Percentiles rank a stretch among this genome's conserved stretches.
These are phyloP conservation scores for Chrysoporthe puriensis DNA, from an alignment of 2,329 filamentous ascomycete genomes.

Conservation along the genomic window DNA sequence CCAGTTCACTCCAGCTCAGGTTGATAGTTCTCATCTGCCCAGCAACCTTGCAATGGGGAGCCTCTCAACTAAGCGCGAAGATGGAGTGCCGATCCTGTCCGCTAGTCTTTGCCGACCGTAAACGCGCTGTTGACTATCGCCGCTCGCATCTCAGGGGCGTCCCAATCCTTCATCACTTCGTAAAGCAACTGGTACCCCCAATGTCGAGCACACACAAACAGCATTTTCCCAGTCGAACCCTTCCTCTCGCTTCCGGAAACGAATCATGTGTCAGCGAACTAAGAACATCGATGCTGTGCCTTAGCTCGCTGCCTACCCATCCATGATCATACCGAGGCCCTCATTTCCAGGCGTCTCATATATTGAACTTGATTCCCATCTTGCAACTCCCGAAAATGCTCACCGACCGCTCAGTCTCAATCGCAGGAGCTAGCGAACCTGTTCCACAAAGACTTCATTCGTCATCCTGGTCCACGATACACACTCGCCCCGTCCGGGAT, in stretches of 20 bases:
- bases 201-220: not conserved
- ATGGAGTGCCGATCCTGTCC: not conserved
- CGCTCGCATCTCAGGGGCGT: not conserved
- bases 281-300: not conserved
- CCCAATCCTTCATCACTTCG: not conserved
- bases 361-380: not conserved
- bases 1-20: not conserved
- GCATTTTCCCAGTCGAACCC: slow-evolving; percentile 8
- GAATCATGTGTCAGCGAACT: slow-evolving; percentile 12
- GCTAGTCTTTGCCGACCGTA: not conserved
- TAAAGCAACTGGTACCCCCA: not conserved
- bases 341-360: not conserved
- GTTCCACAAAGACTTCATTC: slow-evolving; percentile 1
- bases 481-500: not conserved
- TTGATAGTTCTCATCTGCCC: not conserved
- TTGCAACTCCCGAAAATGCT: not conserved
- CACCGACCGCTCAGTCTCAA: not conserved
- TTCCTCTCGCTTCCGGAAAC: slow-evolving; percentile 21
- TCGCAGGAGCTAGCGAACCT: not conserved
- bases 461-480: slow-evolving; percentile 4
- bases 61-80: not conserved
- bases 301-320: not conserved
- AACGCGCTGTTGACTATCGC: not conserved
- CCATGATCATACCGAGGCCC: not conserved
- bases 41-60: not conserved